Conservation (phyloP, 768 basidiomycete genomes). For the Amanita pallidorosea region DNA sequence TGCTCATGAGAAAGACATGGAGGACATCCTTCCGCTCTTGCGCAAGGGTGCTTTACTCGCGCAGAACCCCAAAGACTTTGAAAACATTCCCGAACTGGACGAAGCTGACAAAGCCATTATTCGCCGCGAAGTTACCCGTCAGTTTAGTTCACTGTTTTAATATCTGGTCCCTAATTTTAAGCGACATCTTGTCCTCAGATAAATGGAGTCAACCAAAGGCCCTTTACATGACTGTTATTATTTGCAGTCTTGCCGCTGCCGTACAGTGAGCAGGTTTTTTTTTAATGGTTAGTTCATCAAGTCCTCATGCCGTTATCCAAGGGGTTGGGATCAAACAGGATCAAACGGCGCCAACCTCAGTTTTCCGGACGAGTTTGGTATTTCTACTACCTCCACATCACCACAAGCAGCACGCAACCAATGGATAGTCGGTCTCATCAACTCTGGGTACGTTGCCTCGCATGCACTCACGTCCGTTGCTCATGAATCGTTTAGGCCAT, state of each 20-base stretch:
- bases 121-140: constrained; percentile 36
- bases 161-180: background rate
- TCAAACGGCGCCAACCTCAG: constrained; percentile 55
- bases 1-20: constrained; percentile 34
- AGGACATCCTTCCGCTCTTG: constrained; percentile 35
- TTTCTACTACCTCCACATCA: constrained; percentile 16
- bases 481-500: constrained; percentile 16
- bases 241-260: constrained; percentile 66
- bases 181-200: background rate
- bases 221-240: constrained; percentile 31
- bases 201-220: constrained; percentile 36
- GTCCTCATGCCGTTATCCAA: background rate
- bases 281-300: background rate
- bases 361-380: constrained; percentile 42
- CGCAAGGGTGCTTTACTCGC: constrained; percentile 68
- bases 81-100: constrained; percentile 23
- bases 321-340: constrained; percentile 46
- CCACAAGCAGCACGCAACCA: constrained; percentile 34
- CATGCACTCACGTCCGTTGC: background rate
- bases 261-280: constrained; percentile 44
- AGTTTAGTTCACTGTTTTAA: constrained; percentile 9
- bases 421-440: constrained; percentile 73
- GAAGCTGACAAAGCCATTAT: constrained; percentile 28
- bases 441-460: constrained; percentile 36
- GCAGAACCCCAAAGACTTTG: constrained; percentile 49